phyloP scores from a whole-genome alignment of 2,329 filamentous ascomycete genomes.

The Arachnomyces sp. region DNA sequence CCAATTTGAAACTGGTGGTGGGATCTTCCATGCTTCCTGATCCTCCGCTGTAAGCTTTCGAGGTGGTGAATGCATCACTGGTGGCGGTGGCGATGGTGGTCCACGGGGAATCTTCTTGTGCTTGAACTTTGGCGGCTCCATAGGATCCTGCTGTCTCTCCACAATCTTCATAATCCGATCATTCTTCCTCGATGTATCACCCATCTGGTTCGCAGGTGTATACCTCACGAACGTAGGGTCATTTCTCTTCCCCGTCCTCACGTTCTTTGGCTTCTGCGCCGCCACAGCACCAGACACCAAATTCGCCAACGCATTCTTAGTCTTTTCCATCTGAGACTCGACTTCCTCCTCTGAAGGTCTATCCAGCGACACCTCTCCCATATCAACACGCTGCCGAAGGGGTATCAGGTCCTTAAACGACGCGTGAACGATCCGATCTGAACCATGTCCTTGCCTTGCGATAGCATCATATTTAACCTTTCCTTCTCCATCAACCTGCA shows the following conservation, averaged over 20 bases:
- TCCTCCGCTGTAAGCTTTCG: conserved; percentile 93
- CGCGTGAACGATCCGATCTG: conserved; percentile 77
- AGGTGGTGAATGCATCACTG: conserved; percentile 89
- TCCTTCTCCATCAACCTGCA: conserved; percentile 83
- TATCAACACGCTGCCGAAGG: conserved; percentile 82
- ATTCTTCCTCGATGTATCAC: conserved; percentile 72
- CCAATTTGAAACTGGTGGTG: conserved; percentile 91
- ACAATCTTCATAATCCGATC: conserved; percentile 99
- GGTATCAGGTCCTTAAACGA: conserved; percentile 97
- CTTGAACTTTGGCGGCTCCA: conserved; percentile 98
- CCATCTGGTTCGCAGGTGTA: conserved; percentile 95
- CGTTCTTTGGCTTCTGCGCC: conserved; percentile 91
- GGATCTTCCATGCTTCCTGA: conserved; percentile 91
- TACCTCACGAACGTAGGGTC: conserved; percentile 93
- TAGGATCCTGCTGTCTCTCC: conserved; percentile 82
- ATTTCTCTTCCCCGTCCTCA: conserved; percentile 68
- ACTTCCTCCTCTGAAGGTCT: conserved; percentile 80
- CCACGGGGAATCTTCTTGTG: conserved; percentile 96
- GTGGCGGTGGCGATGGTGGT: conserved; percentile 83
- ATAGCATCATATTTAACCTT: conserved; percentile 97
- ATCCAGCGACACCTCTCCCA: conserved; percentile 80
- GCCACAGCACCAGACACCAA: conserved; percentile 79
- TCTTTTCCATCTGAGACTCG: conserved; percentile 73
- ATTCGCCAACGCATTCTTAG: conserved; percentile 72
- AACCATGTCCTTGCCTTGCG: conserved; percentile 76